Evolutionary conservation across 2,329 filamentous ascomycete genomes (phyloP), one percentile per base, ranked within the genome.

Genomic region (Periconia macrospinosa): DNA sequence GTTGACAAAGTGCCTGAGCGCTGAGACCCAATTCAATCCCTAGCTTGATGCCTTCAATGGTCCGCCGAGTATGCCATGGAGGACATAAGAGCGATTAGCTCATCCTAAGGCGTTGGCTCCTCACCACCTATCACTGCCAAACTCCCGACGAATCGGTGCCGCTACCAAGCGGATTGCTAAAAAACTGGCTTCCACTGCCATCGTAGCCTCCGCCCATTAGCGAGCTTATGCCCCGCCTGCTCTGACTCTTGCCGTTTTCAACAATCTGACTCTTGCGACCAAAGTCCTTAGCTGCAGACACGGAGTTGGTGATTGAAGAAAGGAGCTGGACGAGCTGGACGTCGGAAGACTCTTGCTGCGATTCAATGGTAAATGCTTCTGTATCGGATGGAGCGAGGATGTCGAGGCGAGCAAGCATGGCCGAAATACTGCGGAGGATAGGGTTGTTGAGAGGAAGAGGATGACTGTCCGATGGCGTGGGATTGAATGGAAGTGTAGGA

Each of bases 361-460:
- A 83, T 72, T 96, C 89, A 33, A 83, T 79, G 27, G 86, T 80
- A 67, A 93, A 90, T 0, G 84, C 81, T 42, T 81, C 79, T 23
- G 80, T 60, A 63, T 90, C 82, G 2, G 87, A 81, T 2, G 93
- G 91, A 5, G 88, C 86, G 50, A 97, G 83, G 17, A 97, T 86
- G 40, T 89, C 89, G 27, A 97, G 83, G 48, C 93, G 89, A 47
- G 88, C 88, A 57, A 96, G 84, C 41, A 97, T 86, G 1, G 92
- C 89, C 67, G 92, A 90, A 58, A 97, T 91, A 59, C 91, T 91
- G 57, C 94, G 91, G 30, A 99, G 85, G 41, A 97, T 87, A 1
- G 86, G 82, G 66, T 91, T 83, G 7, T 91, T 71, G 67, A 80
- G 65, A 55, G 78, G 52, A 57, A 76, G 58, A 55, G 61, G 56